A percentile compares a stretch with the other conserved stretches of the same genome.
These are phyloP conservation scores for Casuarina equisetifolia DNA, from an alignment of 306 rosid genomes.

Conservation along the genomic window DNA sequence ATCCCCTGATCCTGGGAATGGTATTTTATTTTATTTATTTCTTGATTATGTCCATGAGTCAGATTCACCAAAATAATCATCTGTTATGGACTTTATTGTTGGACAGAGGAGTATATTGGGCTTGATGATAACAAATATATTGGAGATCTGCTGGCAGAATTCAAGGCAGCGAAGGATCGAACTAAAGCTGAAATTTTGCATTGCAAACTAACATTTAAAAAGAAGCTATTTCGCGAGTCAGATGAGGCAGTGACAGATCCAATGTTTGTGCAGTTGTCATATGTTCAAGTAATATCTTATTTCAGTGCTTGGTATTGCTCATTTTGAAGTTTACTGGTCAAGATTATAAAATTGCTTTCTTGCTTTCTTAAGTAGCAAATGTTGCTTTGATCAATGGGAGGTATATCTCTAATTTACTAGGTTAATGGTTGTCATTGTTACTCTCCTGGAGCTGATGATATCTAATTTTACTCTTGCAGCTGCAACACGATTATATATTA, in stretches of 20 bases:
- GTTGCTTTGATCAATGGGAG: not conserved
- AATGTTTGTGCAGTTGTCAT: constrained; percentile 90
- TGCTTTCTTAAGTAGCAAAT: not conserved
- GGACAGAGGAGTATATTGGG: constrained; percentile 81
- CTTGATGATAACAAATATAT: constrained; percentile 88
- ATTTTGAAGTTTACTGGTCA: not conserved
- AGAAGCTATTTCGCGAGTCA: constrained; percentile 87
- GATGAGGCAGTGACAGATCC: constrained; percentile 91
- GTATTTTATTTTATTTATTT: constrained; percentile 36
- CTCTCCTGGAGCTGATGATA: constrained; percentile 9
- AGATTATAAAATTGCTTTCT: not conserved
- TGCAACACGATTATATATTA: constrained; percentile 90
- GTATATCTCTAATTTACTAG: not conserved
- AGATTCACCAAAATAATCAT: constrained; percentile 19
- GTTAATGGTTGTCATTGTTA: constrained; percentile 17
- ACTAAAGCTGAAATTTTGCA: constrained; percentile 93
- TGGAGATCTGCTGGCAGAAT: constrained; percentile 83
- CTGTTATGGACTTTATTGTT: constrained; percentile 38
- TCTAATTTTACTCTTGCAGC: constrained; percentile 51
- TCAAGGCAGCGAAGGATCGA: constrained; percentile 85
- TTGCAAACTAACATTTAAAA: constrained; percentile 78
- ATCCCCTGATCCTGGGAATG: constrained; percentile 78
- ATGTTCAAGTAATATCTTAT: constrained; percentile 60
- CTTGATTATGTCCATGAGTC: constrained; percentile 17
- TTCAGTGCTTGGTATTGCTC: constrained; percentile 3